Evolutionary conservation across 2,329 filamentous ascomycete species (phyloP).

Genomic region (Monosporascus ibericus): DNA sequence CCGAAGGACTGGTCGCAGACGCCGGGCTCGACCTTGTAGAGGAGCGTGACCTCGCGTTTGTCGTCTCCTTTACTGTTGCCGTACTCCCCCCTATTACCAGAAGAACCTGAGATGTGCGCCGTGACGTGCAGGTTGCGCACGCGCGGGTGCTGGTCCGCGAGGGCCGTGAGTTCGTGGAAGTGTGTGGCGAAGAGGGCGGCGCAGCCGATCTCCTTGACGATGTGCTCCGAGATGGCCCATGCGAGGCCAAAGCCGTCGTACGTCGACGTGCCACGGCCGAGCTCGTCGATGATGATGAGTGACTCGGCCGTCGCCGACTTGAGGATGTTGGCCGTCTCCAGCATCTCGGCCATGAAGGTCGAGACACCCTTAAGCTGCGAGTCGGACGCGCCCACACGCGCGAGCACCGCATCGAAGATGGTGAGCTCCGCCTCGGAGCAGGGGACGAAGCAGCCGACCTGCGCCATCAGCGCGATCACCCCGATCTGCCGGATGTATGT

Average conservation of each 20-base stretch:
- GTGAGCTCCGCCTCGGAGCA: conserved; percentile 85
- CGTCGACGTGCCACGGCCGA: conserved; percentile 92
- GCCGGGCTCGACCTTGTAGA: conserved; percentile 94
- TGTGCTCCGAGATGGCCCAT: conserved; percentile 98
- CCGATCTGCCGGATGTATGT: conserved; percentile 98
- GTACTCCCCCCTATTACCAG: conserved; percentile 28
- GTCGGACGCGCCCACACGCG: conserved; percentile 90
- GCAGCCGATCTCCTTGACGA: conserved; percentile 89
- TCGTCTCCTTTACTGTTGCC: conserved; percentile 26
- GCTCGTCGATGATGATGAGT: conserved; percentile 96
- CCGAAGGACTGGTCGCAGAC: conserved; percentile 97
- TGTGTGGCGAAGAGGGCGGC: conserved; percentile 96
- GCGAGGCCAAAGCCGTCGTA: conserved; percentile 99
- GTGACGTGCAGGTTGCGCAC: conserved; percentile 94
- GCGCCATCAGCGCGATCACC: conserved; percentile 94
- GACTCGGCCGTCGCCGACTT: conserved; percentile 94
- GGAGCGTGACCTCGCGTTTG: conserved; percentile 81
- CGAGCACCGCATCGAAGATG: conserved; percentile 95
- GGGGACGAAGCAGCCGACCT: conserved; percentile 93
- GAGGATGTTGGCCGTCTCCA: conserved; percentile 96
- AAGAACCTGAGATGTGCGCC: conserved; percentile 69
- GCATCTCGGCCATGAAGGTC: conserved; percentile 99
- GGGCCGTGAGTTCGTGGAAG: conserved; percentile 93
- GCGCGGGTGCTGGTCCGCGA: conserved; percentile 79
- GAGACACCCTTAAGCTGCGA: conserved; percentile 96